Evolutionary conservation across 2,329 filamentous ascomycete genomes (phyloP).

Genomic region (Exophiala phaeomuriformis): DNA sequence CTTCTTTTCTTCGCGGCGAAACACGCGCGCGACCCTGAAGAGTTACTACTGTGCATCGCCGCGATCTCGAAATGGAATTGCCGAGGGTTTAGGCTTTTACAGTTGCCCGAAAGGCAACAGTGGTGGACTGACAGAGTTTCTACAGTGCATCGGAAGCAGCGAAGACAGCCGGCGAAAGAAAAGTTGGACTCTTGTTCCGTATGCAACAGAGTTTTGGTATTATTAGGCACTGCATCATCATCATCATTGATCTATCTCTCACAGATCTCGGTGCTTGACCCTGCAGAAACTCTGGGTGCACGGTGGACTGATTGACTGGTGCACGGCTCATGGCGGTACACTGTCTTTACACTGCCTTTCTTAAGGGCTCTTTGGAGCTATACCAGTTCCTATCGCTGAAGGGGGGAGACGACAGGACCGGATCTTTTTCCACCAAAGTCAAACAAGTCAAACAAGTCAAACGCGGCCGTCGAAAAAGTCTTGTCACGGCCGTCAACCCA

Average conservation of each 20-base stretch:
- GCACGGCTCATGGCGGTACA: too few relatives aligned
- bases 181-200: too few relatives aligned
- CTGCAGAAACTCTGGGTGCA: too few relatives aligned
- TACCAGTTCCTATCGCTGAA: not conserved
- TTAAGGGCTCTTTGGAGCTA: not conserved
- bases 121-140: not conserved
- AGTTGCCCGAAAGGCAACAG: not conserved
- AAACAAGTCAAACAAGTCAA: not conserved
- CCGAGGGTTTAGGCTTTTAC: too few relatives aligned
- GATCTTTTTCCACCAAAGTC: not conserved
- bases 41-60: too few relatives aligned
- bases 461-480: not conserved
- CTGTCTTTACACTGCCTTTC: not conserved
- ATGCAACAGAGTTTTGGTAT: too few relatives aligned
- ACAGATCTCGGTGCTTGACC: too few relatives aligned
- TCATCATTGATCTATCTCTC: too few relatives aligned
- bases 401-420: not conserved
- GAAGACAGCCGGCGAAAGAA: not conserved
- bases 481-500: not conserved
- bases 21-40: not conserved
- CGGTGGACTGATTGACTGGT: too few relatives aligned
- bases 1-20: not conserved
- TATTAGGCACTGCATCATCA: too few relatives aligned
- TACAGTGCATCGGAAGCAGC: not conserved
- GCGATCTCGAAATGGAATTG: too few relatives aligned